Conservation (phyloP, 208 protist genomes). For the Wallacemonas collosoma region DNA sequence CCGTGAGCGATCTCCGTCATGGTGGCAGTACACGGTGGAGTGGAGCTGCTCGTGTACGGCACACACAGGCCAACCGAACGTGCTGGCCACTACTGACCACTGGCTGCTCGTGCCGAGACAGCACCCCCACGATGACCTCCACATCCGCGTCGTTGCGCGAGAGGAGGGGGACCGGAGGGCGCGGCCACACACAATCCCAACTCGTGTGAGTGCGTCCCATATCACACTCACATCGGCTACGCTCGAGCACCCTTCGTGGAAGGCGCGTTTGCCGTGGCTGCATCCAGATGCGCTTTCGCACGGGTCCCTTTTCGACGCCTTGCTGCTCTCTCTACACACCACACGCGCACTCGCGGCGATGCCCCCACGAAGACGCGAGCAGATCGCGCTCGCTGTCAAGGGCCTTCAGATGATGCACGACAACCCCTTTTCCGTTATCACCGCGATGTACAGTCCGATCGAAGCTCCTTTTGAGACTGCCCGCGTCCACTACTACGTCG, state of each 20-base stretch:
- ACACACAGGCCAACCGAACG: constrained; percentile 20
- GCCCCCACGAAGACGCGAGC: constrained; percentile 11
- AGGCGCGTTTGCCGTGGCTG: constrained; percentile 38
- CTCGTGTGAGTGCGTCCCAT: constrained; percentile 16
- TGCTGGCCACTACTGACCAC: constrained; percentile 24
- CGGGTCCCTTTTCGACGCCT: constrained; percentile 53
- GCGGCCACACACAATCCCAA: constrained; percentile 32
- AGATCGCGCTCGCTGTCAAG: background rate
- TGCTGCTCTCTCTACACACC: constrained; percentile 34
- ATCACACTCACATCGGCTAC: constrained; percentile 18
- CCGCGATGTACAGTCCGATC: background rate
- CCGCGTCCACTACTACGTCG: constrained; percentile 11
- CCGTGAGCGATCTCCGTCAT: constrained; percentile 1
- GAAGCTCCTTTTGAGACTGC: background rate
- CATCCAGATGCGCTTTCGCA: constrained; percentile 21
- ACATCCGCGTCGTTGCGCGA: constrained; percentile 52
- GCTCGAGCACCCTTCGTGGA: background rate
- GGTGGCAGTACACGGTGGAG: constrained; percentile 64
- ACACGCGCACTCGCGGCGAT: constrained; percentile 20
- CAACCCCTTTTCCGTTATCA: constrained; percentile 2
- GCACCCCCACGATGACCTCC: constrained; percentile 48
- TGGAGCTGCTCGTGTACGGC: constrained; percentile 42
- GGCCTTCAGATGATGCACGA: background rate
- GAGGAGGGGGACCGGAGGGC: constrained; percentile 23
- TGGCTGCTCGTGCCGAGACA: constrained; percentile 40